phyloP scores from a whole-genome alignment of 148 eudicot species.

The Rhododendron henanense region DNA sequence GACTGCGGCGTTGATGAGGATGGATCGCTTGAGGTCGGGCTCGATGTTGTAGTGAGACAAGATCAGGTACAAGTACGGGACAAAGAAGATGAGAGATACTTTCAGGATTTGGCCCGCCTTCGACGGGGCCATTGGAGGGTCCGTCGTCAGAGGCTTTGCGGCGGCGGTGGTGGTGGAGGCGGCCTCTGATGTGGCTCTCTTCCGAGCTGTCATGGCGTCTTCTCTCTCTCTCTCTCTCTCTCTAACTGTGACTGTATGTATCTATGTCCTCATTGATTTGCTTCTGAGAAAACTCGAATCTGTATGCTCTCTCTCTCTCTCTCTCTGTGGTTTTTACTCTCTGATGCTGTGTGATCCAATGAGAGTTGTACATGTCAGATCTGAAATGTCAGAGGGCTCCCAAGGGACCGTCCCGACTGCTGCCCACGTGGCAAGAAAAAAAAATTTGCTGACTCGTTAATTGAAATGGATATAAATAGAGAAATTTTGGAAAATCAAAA shows the following conservation, averaged over 20 bases:
- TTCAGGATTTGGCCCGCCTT: constrained; percentile 37
- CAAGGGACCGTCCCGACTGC: not conserved
- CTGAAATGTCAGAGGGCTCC: not conserved
- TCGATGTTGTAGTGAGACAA: constrained; percentile 55
- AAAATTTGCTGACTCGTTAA: not conserved
- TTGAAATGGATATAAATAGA: too few relatives aligned
- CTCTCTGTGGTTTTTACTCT: not conserved
- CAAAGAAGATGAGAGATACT: constrained; percentile 40
- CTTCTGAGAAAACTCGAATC: not conserved
- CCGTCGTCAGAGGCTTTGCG: not conserved
- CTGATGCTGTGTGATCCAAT: not conserved
- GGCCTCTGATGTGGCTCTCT: constrained; percentile 3
- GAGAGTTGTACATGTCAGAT: not conserved
- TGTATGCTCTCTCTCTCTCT: not conserved
- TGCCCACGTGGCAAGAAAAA: not conserved
- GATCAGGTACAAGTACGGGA: constrained; percentile 64
- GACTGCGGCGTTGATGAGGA: constrained; percentile 54
- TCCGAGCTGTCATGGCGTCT: constrained; percentile 7
- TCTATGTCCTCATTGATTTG: not conserved
- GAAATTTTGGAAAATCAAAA: too few relatives aligned
- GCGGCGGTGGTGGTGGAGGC: not conserved
- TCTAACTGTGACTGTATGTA: not conserved
- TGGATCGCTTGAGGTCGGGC: constrained; percentile 49
- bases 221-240: not conserved
- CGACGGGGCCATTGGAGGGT: constrained; percentile 27